Evolutionary conservation across 2,329 filamentous ascomycete genomes (phyloP).

Genomic region (Fusarium hostae): DNA sequence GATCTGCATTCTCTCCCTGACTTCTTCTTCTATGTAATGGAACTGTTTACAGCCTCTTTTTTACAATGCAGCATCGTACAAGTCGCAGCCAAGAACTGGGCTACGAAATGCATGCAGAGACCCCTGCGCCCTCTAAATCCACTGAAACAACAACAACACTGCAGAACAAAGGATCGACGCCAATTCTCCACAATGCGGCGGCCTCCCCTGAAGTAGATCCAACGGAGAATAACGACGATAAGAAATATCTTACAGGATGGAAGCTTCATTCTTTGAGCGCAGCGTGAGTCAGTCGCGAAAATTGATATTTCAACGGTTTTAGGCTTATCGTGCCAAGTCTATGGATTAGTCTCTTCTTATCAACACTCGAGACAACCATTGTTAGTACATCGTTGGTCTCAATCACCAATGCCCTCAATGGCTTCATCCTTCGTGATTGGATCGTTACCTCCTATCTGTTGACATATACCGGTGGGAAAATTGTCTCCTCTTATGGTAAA

Average conservation of each 20-base stretch:
- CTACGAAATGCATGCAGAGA: background rate
- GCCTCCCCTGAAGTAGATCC: background rate
- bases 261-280: background rate
- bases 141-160: background rate
- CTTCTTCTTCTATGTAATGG: rapidly evolving
- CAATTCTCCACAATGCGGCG: background rate
- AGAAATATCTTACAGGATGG: background rate
- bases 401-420: constrained; percentile 3
- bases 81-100: background rate
- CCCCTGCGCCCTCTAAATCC: rapidly evolving
- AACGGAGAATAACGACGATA: background rate
- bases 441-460: constrained; percentile 12
- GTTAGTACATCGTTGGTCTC: constrained; percentile 12
- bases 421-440: constrained; percentile 16
- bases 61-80: background rate
- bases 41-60: rapidly evolving
- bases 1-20: rapidly evolving
- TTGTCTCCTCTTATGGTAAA: rapidly evolving
- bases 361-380: constrained; percentile 7
- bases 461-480: background rate
- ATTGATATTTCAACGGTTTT: rapidly evolving
- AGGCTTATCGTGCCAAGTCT: background rate
- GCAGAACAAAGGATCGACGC: background rate
- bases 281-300: background rate
- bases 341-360: constrained; percentile 3